These are phyloP conservation scores for Austroboletus niveus DNA, from an alignment of 1,284 basidiomycete species.

Conservation along the genomic window DNA sequence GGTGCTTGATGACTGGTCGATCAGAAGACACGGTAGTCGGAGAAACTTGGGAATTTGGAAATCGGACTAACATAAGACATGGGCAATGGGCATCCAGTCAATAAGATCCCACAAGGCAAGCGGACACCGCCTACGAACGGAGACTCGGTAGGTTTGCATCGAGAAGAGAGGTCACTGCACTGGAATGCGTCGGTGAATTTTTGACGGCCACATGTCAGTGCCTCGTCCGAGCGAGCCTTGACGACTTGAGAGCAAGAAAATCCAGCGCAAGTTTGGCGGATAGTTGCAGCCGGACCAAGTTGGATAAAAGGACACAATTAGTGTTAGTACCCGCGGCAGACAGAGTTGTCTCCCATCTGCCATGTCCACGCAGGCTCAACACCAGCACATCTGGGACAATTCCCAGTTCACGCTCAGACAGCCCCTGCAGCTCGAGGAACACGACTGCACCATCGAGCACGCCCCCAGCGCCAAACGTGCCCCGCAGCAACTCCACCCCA, in stretches of 20 bases:
- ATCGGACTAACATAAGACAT: no score
- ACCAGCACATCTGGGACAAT: conserved; percentile 23
- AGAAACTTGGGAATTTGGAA: no score
- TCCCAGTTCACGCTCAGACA: conserved; percentile 18
- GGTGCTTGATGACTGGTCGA: no score
- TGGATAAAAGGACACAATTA: no score
- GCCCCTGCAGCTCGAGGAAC: conserved; percentile 42
- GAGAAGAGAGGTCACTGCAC: background rate
- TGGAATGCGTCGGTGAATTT: background rate
- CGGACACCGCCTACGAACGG: background rate
- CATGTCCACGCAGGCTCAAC: conserved; percentile 27
- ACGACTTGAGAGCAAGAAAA: no score
- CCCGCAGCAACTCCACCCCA: conserved; percentile 17
- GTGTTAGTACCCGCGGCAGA: background rate
- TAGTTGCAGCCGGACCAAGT: conserved; percentile 7
- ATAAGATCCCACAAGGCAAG: no score
- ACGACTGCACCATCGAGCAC: conserved; percentile 23
- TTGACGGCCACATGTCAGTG: background rate
- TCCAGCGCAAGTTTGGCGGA: background rate
- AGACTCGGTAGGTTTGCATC: no score
- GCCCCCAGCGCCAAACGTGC: conserved; percentile 11
- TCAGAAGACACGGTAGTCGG: no score
- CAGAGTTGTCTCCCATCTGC: background rate
- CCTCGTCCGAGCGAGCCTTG: no score
- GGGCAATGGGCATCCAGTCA: no score